Conservation (phyloP, 441 rosid species). For the Erodium trifolium region DNA sequence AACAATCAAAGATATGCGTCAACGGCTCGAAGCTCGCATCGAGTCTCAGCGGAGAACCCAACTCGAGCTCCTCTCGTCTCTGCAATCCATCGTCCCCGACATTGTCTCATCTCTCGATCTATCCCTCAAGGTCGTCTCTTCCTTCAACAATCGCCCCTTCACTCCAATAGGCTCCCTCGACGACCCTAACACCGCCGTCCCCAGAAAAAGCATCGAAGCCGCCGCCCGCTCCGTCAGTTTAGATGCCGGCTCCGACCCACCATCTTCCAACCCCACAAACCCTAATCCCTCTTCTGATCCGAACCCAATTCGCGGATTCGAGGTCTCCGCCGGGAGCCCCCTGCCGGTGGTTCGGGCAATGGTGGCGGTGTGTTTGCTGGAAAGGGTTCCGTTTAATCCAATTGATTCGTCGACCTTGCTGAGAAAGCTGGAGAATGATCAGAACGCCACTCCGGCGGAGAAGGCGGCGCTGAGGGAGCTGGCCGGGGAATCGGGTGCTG, state of each 20-base stretch:
- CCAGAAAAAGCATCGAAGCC: constrained; percentile 22
- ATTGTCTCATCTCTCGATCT: constrained; percentile 71
- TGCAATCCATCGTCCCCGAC: constrained; percentile 57
- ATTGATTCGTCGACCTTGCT: constrained; percentile 73
- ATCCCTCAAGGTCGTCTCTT: constrained; percentile 60
- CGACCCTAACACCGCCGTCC: constrained; percentile 26
- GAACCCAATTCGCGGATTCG: constrained; percentile 6
- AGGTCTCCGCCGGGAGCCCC: constrained; percentile 40
- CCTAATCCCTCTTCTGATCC: constrained; percentile 13
- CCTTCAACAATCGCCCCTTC: constrained; percentile 61
- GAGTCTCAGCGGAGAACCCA: constrained; percentile 53
- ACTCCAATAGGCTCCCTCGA: constrained; percentile 65
- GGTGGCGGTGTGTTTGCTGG: constrained; percentile 79
- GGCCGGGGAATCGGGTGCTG: constrained; percentile 78
- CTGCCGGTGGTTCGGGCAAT: constrained; percentile 61
- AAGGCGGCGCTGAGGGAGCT: constrained; percentile 67
- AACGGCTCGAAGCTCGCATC: constrained; percentile 65
- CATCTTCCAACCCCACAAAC: constrained; percentile 16
- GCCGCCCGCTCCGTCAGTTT: neutral
- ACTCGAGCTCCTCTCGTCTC: constrained; percentile 62
- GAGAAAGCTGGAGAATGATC: constrained; percentile 85
- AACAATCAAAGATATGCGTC: constrained; percentile 48
- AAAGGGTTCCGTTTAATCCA: constrained; percentile 62
- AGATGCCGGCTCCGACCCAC: neutral
- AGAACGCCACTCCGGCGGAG: constrained; percentile 54